Conservation (phyloP, 495 filamentous ascomycete species). For the Hamigera avellanea region DNA sequence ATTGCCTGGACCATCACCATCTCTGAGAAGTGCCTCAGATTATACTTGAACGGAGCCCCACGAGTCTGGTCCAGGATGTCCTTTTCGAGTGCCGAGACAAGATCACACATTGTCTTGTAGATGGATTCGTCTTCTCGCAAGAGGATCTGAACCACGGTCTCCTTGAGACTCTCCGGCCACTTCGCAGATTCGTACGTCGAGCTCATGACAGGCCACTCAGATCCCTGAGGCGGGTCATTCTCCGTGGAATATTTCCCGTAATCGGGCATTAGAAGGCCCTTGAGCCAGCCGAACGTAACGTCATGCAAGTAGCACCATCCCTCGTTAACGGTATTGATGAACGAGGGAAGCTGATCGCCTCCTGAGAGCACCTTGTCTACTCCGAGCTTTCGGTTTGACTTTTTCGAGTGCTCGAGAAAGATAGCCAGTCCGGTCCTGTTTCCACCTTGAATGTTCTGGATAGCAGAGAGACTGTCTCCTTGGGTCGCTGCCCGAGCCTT, state of each 20-base stretch:
- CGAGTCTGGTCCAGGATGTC: conserved; percentile 16
- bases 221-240: conserved; percentile 4
- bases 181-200: conserved; percentile 49
- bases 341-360: conserved; percentile 42
- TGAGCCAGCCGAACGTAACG: conserved; percentile 53
- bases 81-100: conserved; percentile 24
- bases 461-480: conserved; percentile 38
- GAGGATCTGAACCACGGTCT: conserved; percentile 54
- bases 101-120: conserved; percentile 38
- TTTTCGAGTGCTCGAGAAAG: conserved; percentile 70
- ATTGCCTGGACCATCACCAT: conserved; percentile 59
- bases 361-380: conserved; percentile 43
- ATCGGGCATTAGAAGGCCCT: conserved; percentile 38
- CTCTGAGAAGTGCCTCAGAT: conserved; percentile 12
- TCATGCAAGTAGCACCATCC: conserved; percentile 50
- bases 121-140: conserved; percentile 58
- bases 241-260: conserved; percentile 13
- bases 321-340: conserved; percentile 41
- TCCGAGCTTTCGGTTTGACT: conserved; percentile 39
- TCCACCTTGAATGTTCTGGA: conserved; percentile 32
- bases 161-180: conserved; percentile 68
- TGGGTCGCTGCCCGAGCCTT: conserved; percentile 45
- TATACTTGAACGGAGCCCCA: conserved; percentile 16
- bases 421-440: conserved; percentile 53
- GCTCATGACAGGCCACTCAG: conserved; percentile 17